Conservation (phyloP, 257 asterid species). For the Leonotis leonurus region DNA sequence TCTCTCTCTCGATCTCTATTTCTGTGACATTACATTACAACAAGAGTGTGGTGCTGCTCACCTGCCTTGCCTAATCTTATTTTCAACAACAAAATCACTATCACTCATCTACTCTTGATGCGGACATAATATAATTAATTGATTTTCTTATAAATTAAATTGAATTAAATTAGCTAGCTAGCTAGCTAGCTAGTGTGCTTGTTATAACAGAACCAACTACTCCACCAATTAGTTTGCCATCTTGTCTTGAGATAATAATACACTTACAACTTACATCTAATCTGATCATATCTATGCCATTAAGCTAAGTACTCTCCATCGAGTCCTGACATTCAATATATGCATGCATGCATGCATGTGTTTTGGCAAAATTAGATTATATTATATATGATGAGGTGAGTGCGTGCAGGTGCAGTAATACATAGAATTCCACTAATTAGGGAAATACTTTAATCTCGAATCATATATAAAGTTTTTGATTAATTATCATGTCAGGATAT, state of each 20-base stretch:
- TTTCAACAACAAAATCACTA: constrained; percentile 18
- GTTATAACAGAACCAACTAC: background rate
- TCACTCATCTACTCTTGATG: constrained; percentile 21
- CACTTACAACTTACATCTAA: too few species aligned
- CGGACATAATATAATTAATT: background rate
- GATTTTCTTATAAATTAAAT: background rate
- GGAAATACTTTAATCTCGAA: too few species aligned
- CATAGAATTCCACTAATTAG: constrained; percentile 16
- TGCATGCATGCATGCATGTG: background rate
- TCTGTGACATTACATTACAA: constrained; percentile 31
- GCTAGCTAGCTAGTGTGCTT: too few species aligned
- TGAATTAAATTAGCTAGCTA: too few species aligned
- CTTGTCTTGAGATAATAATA: too few species aligned
- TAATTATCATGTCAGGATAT: background rate
- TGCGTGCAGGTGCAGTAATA: constrained; percentile 14
- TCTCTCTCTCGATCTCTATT: too few species aligned
- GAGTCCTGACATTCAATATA: too few species aligned
- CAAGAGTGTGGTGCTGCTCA: constrained; percentile 34
- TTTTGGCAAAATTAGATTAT: background rate
- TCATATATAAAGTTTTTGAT: too few species aligned
- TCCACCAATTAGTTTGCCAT: too few species aligned
- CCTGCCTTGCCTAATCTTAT: constrained; percentile 20
- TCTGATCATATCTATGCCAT: too few species aligned
- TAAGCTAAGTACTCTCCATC: too few species aligned
- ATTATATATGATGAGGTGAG: too few species aligned